Base-by-base conservation (phyloP, 2,329 filamentous ascomycete species). In the Sordariomycetes sp. region DNA sequence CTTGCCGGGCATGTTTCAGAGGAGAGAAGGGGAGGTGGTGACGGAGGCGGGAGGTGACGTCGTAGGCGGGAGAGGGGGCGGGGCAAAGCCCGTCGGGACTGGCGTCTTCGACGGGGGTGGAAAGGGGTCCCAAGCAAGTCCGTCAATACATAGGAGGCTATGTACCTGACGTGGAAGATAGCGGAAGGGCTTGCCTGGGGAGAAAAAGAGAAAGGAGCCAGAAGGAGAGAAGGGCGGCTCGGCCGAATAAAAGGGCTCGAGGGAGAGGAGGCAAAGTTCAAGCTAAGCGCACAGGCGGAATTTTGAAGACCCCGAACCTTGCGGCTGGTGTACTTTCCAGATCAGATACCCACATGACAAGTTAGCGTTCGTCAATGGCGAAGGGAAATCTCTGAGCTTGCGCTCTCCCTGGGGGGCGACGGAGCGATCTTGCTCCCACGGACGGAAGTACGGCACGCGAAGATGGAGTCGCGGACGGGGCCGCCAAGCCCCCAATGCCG, bases 1-100 rank as follows among this genome's bases (percentile, higher is more conserved):
- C 54, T 74, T 70, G 60, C 71, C 72, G 56, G 70, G 65, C 52
- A 67, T 65, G 52, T 5, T 50, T 8, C 5, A 50, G n/a, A 10
- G n/a, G 42, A 48, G 13, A 20, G 42, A n/a, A 5, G 17, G 39
- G 39, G 39, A 6, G 2, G 39, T 7, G n/a, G 39, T 7, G 15
- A 13, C 3, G 15, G n/a, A 17, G 2, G 7, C 3, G n/a, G 39
- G n/a, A 17, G 39, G 39, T n/a, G 39, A n/a, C 7, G 39, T 7
- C 15, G 39, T 8, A 17, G 39, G 2, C 15, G 6, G 39, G 39
- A n/a, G n/a, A n/a, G n/a, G 39, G 13, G 10, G 6, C n/a, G 17
- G 39, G n/a, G 36, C 12, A n/a, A 45, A n/a, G 5, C 39, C 39
- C 15, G 39, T n/a, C 6, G n/a, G 36, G 39, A 15, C 5, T 5